Conservation (phyloP, 257 asterid genomes). For the Nicotiana tabacum region DNA sequence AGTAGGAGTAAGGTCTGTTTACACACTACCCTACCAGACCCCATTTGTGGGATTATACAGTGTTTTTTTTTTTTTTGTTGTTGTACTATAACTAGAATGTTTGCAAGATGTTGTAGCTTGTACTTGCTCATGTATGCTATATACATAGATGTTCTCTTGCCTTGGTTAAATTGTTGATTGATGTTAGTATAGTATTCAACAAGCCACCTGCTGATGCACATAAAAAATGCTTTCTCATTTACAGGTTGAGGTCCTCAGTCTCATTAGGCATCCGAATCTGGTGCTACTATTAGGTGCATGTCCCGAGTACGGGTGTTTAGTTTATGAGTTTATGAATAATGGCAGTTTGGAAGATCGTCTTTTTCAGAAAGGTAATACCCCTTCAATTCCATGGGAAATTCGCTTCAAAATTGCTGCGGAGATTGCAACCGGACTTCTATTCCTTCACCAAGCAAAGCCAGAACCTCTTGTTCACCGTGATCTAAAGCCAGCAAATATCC, state of each 20-base stretch:
- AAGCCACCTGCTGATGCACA: not conserved
- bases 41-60: no score
- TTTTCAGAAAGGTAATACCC: slow-evolving; percentile 61
- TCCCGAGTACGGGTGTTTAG: slow-evolving; percentile 78
- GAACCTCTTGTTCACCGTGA: slow-evolving; percentile 83
- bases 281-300: slow-evolving; percentile 81
- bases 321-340: slow-evolving; percentile 71
- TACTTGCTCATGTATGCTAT: not conserved
- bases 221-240: not conserved
- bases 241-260: slow-evolving; percentile 66
- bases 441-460: slow-evolving; percentile 83
- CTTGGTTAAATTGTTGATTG: not conserved
- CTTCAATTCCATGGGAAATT: slow-evolving; percentile 64
- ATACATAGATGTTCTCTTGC: not conserved
- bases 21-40: no score
- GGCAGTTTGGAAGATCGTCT: slow-evolving; percentile 80
- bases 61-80: no score
- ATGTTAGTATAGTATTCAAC: not conserved
- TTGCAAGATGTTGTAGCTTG: not conserved
- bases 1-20: no score
- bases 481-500: slow-evolving; percentile 75
- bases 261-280: slow-evolving; percentile 82
- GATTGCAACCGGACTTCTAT: slow-evolving; percentile 64
- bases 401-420: slow-evolving; percentile 72
- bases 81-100: not conserved